Evolutionary conservation across 2,329 filamentous ascomycete species (phyloP).

Genomic region (Rhynchosporium agropyri): DNA sequence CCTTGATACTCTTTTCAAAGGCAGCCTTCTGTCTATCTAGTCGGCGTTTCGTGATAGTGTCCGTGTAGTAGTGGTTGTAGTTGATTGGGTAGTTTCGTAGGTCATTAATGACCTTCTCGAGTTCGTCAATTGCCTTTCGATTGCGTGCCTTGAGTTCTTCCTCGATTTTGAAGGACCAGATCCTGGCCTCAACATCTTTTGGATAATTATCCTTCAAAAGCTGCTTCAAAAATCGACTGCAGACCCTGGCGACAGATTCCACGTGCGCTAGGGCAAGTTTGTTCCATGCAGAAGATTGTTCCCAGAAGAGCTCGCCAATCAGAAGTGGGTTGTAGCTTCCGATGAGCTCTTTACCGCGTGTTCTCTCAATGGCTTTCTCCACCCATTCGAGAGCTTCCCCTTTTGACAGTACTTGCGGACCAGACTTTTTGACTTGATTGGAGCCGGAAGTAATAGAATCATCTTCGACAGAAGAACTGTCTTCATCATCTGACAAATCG

Average conservation of each 20-base stretch:
- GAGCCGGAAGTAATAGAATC: not conserved
- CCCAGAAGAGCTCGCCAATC: conserved; percentile 47
- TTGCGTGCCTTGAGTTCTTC: conserved; percentile 29
- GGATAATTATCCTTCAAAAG: conserved; percentile 31
- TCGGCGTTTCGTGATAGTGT: conserved; percentile 38
- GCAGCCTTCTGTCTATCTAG: conserved; percentile 21
- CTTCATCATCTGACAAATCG: conserved; percentile 22
- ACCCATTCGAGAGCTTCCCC: conserved; percentile 35
- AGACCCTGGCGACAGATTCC: conserved; percentile 29
- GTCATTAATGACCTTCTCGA: conserved; percentile 40
- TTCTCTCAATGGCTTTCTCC: conserved; percentile 27
- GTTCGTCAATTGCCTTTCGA: conserved; percentile 34
- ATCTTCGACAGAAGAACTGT: no score
- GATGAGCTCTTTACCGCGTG: conserved; percentile 43
- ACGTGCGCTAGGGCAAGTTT: conserved; percentile 37
- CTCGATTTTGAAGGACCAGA: conserved; percentile 28
- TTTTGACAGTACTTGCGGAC: conserved; percentile 26
- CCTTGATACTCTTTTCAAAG: not conserved
- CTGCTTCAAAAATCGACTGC: conserved; percentile 30
- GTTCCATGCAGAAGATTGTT: conserved; percentile 45
- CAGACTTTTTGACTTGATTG: not conserved
- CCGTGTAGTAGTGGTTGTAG: conserved; percentile 45
- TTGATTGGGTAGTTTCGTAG: conserved; percentile 41
- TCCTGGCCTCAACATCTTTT: conserved; percentile 28
- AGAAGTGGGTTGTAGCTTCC: conserved; percentile 47